Evolutionary conservation across 495 filamentous ascomycete species (phyloP).

Genomic region (Beverwykella pulmonaria): DNA sequence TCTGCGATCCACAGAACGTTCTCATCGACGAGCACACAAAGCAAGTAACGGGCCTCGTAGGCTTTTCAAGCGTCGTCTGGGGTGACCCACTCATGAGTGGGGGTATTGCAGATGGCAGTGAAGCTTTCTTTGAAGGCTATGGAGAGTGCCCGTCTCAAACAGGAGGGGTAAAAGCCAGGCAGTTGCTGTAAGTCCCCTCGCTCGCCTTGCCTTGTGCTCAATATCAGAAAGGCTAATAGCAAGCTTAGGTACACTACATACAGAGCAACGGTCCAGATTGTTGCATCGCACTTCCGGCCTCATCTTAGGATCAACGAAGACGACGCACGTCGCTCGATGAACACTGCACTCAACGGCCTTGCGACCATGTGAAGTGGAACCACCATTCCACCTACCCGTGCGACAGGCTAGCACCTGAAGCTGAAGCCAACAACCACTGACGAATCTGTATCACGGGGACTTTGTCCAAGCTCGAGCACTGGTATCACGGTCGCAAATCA

Average conservation of each 20-base stretch:
- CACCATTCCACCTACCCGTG: neutral
- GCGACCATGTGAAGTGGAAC: constrained; percentile 18
- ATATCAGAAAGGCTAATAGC: constrained; percentile 3
- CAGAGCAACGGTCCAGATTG: constrained; percentile 41
- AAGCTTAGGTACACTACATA: constrained; percentile 58
- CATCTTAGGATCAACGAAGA: constrained; percentile 40
- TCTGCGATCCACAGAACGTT: constrained; percentile 60
- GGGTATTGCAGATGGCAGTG: constrained; percentile 52
- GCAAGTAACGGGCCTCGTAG: constrained; percentile 44
- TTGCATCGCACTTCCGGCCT: constrained; percentile 44
- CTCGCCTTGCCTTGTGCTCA: constrained; percentile 5
- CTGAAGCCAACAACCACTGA: neutral
- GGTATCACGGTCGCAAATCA: no score
- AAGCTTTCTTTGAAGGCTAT: constrained; percentile 53
- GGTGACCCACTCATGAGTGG: constrained; percentile 61
- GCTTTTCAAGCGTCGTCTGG: constrained; percentile 60
- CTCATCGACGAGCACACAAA: constrained; percentile 57
- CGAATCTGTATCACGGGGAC: neutral
- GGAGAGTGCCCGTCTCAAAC: constrained; percentile 41
- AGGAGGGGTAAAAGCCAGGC: constrained; percentile 37
- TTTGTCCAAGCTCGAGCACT: no score
- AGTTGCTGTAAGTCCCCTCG: constrained; percentile 59
- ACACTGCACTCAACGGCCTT: constrained; percentile 43
- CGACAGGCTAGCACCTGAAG: constrained; percentile 1
- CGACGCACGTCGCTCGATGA: constrained; percentile 43